A percentile compares a stretch with the other conserved stretches of the same genome.
Conservation (phyloP, 2,329 filamentous ascomycete species). For the Didymellaceae sp. region DNA sequence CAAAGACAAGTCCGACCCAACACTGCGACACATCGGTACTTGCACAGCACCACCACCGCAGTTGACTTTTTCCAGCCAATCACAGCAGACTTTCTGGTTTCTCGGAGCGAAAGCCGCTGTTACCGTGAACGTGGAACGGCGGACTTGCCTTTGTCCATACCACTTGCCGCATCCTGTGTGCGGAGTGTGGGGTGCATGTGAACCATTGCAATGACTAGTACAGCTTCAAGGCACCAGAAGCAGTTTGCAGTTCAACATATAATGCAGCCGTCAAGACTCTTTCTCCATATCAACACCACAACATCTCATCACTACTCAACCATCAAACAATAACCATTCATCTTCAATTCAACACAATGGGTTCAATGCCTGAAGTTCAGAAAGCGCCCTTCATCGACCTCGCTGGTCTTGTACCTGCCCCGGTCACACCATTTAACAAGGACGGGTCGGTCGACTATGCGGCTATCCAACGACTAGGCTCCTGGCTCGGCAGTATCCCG, state of each 20-base stretch:
- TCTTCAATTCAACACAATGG: conserved; percentile 18
- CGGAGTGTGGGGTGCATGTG: neutral
- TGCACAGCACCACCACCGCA: neutral
- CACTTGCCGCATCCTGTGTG: neutral
- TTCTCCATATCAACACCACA: neutral
- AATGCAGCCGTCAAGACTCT: neutral
- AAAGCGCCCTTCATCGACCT: conserved; percentile 51
- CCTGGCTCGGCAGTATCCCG: conserved; percentile 60
- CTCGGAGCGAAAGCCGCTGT: too few relatives aligned
- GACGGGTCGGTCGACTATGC: conserved; percentile 59
- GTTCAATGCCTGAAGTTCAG: conserved; percentile 34
- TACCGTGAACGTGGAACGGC: too few relatives aligned
- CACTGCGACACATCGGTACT: neutral
- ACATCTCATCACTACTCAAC: neutral
- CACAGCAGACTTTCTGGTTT: too few relatives aligned
- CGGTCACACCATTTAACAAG: conserved; percentile 59
- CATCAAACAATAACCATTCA: neutral
- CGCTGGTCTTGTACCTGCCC: conserved; percentile 58
- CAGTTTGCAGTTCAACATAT: neutral
- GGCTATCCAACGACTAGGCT: conserved; percentile 60
- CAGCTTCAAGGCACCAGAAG: neutral
- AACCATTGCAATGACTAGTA: neutral
- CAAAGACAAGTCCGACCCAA: conserved; percentile 20
- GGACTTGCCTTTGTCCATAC: conserved; percentile 1
- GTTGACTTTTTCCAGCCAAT: conserved; percentile 1